Evolutionary conservation across 495 filamentous ascomycete genomes (phyloP).

Genomic region (Melanomma pulvis-pyrius): DNA sequence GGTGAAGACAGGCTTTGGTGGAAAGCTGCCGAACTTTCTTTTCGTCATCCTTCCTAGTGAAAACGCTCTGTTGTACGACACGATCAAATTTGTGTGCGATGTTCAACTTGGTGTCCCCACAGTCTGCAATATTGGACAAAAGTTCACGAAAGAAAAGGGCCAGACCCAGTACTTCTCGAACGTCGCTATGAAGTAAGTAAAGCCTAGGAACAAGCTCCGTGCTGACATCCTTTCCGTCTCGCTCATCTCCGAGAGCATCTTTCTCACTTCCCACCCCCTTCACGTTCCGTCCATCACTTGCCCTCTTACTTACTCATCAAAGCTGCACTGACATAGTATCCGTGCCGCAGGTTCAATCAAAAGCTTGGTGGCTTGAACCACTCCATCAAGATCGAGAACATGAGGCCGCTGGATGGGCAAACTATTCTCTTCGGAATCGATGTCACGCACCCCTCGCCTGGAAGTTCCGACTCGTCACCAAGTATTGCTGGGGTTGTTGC

Average conservation of each 20-base stretch:
- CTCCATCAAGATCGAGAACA: slow-evolving; percentile 52
- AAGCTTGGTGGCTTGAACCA: slow-evolving; percentile 85
- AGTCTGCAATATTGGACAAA: slow-evolving; percentile 60
- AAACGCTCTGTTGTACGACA: slow-evolving; percentile 61
- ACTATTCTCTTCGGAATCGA: slow-evolving; percentile 89
- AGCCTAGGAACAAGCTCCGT: too few species aligned
- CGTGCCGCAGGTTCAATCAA: slow-evolving; percentile 63
- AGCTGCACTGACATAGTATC: neutral
- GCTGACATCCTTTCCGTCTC: too few species aligned
- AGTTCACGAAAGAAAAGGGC: slow-evolving; percentile 51
- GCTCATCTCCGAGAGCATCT: too few species aligned
- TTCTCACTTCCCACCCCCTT: too few species aligned
- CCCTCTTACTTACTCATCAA: neutral
- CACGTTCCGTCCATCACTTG: too few species aligned
- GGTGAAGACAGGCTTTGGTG: slow-evolving; percentile 4
- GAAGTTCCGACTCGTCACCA: slow-evolving; percentile 59
- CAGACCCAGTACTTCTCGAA: slow-evolving; percentile 68
- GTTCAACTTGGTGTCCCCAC: slow-evolving; percentile 64
- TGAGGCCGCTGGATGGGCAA: slow-evolving; percentile 57
- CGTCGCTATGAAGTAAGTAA: slow-evolving; percentile 64
- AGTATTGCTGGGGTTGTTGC: slow-evolving; percentile 78
- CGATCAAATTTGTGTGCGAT: slow-evolving; percentile 70
- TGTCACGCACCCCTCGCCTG: slow-evolving; percentile 84
- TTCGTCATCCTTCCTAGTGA: slow-evolving; percentile 63
- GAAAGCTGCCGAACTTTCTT: slow-evolving; percentile 53